Percentiles rank a stretch among this genome's conserved stretches.
These are phyloP conservation scores for Citrus inodora DNA, from an alignment of 345 rosid species.

Conservation along the genomic window DNA sequence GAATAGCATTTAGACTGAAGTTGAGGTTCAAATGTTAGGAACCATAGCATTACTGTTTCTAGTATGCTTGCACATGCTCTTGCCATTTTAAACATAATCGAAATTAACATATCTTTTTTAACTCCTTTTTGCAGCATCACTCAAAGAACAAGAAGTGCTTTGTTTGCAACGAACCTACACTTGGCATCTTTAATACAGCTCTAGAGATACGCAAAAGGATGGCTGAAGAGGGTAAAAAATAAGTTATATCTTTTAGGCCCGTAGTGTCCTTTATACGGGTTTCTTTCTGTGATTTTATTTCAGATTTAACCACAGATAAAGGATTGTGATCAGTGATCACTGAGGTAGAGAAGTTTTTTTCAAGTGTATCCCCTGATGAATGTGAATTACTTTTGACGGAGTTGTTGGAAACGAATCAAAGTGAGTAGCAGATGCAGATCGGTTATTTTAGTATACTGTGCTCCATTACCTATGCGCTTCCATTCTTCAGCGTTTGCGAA, in stretches of 20 bases:
- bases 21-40: too few species aligned
- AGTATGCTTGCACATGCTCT: neutral
- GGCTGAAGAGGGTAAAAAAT: slow-evolving; percentile 39
- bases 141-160: slow-evolving; percentile 85
- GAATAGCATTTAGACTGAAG: too few species aligned
- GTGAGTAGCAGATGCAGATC: too few species aligned
- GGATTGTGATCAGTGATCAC: neutral
- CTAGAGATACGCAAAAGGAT: slow-evolving; percentile 62
- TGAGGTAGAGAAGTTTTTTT: neutral
- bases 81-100: neutral
- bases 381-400: neutral
- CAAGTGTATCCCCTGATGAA: neutral
- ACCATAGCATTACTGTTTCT: too few species aligned
- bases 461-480: too few species aligned
- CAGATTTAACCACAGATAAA: neutral
- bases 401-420: neutral
- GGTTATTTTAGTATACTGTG: too few species aligned
- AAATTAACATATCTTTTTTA: neutral
- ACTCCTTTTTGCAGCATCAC: slow-evolving; percentile 56
- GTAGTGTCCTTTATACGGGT: neutral
- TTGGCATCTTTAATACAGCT: slow-evolving; percentile 78
- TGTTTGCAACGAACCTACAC: slow-evolving; percentile 81
- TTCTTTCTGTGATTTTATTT: neutral
- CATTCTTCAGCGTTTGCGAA: too few species aligned
- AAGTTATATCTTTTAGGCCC: neutral